These are phyloP conservation scores for Mycena vulgaris DNA, from an alignment of 768 basidiomycete genomes.

Conservation along the genomic window DNA sequence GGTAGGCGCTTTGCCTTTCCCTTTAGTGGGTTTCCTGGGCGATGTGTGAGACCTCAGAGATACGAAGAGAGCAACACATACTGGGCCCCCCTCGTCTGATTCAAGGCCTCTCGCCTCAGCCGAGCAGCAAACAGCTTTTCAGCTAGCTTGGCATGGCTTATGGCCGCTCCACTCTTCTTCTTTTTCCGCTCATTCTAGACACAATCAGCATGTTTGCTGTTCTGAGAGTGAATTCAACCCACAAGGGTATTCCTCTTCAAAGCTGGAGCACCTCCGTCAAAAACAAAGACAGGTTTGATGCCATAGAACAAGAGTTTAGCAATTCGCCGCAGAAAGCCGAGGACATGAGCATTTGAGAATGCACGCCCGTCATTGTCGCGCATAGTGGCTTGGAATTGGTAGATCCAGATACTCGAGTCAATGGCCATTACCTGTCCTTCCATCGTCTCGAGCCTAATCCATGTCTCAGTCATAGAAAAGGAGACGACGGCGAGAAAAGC, in stretches of 20 bases:
- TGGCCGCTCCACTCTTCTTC: constrained; percentile 92
- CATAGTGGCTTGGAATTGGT: constrained; percentile 99
- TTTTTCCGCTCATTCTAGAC: constrained; percentile 86
- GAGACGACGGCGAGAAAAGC: constrained; percentile 47
- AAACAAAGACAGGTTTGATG: constrained; percentile 98
- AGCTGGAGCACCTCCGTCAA: constrained; percentile 95
- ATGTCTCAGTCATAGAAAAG: constrained; percentile 18
- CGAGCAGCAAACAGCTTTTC: constrained; percentile 95
- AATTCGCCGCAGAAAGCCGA: constrained; percentile 92
- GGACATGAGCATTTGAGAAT: constrained; percentile 92
- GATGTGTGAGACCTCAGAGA: background rate
- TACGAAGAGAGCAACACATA: constrained; percentile 49
- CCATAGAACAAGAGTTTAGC: constrained; percentile 97
- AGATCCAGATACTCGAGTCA: constrained; percentile 99
- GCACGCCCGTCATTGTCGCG: constrained; percentile 95
- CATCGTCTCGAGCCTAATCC: constrained; percentile 87
- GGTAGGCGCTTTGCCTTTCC: constrained; percentile 62
- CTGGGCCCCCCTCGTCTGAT: constrained; percentile 65
- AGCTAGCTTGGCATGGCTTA: constrained; percentile 88
- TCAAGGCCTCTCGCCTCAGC: constrained; percentile 90
- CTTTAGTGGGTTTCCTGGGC: constrained; percentile 49
- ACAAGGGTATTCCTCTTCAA: constrained; percentile 94
- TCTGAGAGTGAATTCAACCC: constrained; percentile 41
- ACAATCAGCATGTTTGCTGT: background rate
- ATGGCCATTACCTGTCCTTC: constrained; percentile 98